These are phyloP conservation scores for Trichoderma erinaceum DNA, from an alignment of 495 filamentous ascomycete species.

Conservation along the genomic window DNA sequence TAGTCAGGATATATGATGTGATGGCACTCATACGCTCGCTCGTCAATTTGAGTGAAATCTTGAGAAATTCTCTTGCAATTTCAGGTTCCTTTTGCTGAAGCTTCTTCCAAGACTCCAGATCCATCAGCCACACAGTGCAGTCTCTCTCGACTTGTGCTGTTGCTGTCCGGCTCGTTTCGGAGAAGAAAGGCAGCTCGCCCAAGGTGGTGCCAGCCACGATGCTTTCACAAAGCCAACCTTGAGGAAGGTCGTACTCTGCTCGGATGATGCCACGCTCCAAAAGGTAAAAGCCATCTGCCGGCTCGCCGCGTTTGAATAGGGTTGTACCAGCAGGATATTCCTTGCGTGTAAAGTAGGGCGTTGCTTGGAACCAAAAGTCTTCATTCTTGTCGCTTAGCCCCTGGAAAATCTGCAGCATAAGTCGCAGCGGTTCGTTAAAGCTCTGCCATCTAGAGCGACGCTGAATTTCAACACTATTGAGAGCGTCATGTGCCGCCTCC, in stretches of 20 bases:
- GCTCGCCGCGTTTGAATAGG: conserved; percentile 67
- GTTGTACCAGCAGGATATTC: conserved; percentile 61
- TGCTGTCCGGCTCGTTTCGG: conserved; percentile 76
- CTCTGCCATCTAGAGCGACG: conserved; percentile 59
- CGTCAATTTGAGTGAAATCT: conserved; percentile 78
- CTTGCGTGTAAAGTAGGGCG: conserved; percentile 62
- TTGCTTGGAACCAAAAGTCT: conserved; percentile 86
- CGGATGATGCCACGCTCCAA: conserved; percentile 82
- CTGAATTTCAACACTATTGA: conserved; percentile 49
- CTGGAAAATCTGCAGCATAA: conserved; percentile 89
- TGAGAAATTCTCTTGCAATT: conserved; percentile 76
- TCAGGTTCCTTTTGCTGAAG: conserved; percentile 64
- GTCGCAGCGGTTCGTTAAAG: conserved; percentile 81
- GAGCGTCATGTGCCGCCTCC: conserved; percentile 65
- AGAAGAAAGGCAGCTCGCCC: conserved; percentile 94
- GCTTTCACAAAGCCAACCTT: conserved; percentile 81
- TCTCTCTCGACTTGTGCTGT: conserved; percentile 78
- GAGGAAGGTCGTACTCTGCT: conserved; percentile 82
- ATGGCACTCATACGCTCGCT: conserved; percentile 87
- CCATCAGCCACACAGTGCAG: conserved; percentile 76
- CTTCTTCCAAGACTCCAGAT: conserved; percentile 58
- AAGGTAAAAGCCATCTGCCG: conserved; percentile 78
- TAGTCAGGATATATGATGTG: conserved; percentile 49
- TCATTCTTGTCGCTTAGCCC: conserved; percentile 76
- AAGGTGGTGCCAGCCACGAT: conserved; percentile 94